These are phyloP conservation scores for Mytilinidion resinicola DNA, from an alignment of 495 filamentous ascomycete species.

Conservation along the genomic window DNA sequence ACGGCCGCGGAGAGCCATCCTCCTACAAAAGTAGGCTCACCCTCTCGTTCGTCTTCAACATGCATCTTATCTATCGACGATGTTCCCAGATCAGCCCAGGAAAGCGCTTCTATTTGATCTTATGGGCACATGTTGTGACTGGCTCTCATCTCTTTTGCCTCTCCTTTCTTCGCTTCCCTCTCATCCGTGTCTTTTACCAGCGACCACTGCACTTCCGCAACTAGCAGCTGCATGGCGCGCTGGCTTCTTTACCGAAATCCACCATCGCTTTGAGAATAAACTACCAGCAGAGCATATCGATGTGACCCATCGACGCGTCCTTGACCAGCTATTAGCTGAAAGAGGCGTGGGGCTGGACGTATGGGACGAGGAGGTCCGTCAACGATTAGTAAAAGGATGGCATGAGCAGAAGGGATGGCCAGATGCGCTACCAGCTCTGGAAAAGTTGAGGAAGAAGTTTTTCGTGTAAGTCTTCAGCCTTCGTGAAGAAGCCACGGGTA, in stretches of 20 bases:
- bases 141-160: slow-evolving; percentile 35
- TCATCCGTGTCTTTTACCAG: not conserved
- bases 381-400: slow-evolving; percentile 7
- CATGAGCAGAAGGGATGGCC: slow-evolving; percentile 8
- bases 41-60: no score
- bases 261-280: slow-evolving; percentile 7
- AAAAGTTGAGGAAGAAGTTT: slow-evolving; percentile 2
- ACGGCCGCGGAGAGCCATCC: no score
- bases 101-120: slow-evolving; percentile 46
- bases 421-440: slow-evolving; percentile 10
- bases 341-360: not conserved
- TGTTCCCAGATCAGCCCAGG: not conserved
- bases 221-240: slow-evolving; percentile 25
- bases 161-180: slow-evolving; percentile 28
- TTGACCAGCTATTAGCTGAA: slow-evolving; percentile 21
- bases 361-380: slow-evolving; percentile 3
- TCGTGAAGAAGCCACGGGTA: no score
- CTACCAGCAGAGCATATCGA: slow-evolving; percentile 29
- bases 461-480: not conserved
- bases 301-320: slow-evolving; percentile 28
- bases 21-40: no score
- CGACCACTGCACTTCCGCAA: not conserved
- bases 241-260: slow-evolving; percentile 26
- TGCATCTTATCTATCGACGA: no score
- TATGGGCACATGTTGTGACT: slow-evolving; percentile 45